Percentiles rank a stretch among this genome's conserved stretches.
Conservation (phyloP, 345 rosid genomes). For the Excoecaria cochinchinensis region DNA sequence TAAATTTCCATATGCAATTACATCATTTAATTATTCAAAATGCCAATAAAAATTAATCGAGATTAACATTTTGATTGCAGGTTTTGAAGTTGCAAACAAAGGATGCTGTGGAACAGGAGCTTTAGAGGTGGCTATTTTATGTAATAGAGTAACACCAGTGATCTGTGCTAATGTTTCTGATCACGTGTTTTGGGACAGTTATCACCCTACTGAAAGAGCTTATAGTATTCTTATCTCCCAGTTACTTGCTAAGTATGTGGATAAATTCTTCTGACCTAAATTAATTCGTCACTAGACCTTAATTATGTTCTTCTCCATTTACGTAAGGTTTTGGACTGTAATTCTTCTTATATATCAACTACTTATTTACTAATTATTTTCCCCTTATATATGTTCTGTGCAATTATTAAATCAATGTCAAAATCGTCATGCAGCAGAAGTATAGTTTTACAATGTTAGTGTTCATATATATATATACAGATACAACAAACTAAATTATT, state of each 20-base stretch:
- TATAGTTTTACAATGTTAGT: too few relatives aligned
- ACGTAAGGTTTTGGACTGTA: too few relatives aligned
- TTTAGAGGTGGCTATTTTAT: constrained; percentile 29
- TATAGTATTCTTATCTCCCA: constrained; percentile 18
- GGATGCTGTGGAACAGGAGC: constrained; percentile 51
- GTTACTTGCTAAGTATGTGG: neutral
- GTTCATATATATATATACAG: too few relatives aligned
- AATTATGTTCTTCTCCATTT: too few relatives aligned
- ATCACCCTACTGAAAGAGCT: constrained; percentile 41
- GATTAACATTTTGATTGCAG: constrained; percentile 17
- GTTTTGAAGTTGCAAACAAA: constrained; percentile 35
- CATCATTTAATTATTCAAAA: neutral
- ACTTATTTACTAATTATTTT: too few relatives aligned
- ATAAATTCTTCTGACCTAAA: constrained; percentile 1
- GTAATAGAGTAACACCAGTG: constrained; percentile 16
- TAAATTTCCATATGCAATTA: constrained; percentile 16
- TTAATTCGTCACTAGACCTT: too few relatives aligned
- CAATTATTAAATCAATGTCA: too few relatives aligned
- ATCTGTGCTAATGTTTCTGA: constrained; percentile 27
- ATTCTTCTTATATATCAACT: neutral
- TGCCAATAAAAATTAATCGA: too few relatives aligned
- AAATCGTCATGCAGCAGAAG: too few relatives aligned
- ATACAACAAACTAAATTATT: too few relatives aligned
- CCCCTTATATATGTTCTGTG: too few relatives aligned
- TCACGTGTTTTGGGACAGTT: constrained; percentile 48